Conservation (phyloP, 1,284 basidiomycete species). For the Moesziomyces antarcticus region DNA sequence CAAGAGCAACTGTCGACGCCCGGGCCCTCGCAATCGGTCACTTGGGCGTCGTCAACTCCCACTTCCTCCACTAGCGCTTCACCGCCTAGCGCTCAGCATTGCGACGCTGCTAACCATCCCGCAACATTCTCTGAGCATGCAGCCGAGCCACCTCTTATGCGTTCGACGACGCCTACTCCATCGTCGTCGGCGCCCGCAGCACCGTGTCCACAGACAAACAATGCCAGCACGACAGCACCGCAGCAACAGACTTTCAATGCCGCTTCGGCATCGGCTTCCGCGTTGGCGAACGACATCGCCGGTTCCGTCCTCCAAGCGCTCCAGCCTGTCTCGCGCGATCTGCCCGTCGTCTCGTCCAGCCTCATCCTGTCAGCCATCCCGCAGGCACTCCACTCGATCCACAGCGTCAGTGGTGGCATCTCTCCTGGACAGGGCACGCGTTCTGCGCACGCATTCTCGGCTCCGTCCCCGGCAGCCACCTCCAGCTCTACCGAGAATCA, state of each 20-base stretch:
- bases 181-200: not conserved
- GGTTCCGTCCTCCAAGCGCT: slow-evolving; percentile 11
- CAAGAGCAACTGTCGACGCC: not conserved
- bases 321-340: slow-evolving; percentile 14
- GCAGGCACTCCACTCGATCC: not conserved
- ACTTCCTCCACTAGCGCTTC: not conserved
- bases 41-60: not conserved
- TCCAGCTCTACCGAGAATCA: not conserved
- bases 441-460: not conserved
- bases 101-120: not conserved
- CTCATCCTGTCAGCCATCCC: slow-evolving; percentile 2
- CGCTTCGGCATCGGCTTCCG: not conserved
- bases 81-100: not conserved
- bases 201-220: not conserved
- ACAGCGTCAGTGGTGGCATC: not conserved
- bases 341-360: slow-evolving; percentile 3
- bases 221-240: not conserved
- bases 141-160: no score
- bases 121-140: not conserved
- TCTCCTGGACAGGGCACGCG: no score
- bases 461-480: not conserved
- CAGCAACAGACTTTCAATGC: not conserved
- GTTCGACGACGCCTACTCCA: no score
- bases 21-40: not conserved
- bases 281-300: slow-evolving; percentile 9